phyloP scores from a whole-genome alignment of 2,329 filamentous ascomycete species.

The Diaporthe aspalathi region DNA sequence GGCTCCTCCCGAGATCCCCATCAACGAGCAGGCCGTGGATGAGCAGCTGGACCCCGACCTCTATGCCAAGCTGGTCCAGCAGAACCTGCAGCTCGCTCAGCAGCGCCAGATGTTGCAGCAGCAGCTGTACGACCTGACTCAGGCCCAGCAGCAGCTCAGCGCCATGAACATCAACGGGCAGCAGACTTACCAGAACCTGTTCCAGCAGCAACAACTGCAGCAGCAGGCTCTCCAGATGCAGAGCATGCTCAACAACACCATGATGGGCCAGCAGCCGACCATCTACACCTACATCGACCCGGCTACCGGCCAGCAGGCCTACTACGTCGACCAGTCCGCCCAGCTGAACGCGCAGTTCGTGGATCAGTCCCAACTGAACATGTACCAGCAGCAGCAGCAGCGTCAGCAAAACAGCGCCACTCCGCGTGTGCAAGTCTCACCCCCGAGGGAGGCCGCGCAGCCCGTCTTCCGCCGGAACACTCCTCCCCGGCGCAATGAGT shows the following conservation, averaged over 20 bases:
- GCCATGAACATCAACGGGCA: constrained; percentile 75
- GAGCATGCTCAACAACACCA: constrained; percentile 56
- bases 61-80: constrained; percentile 89
- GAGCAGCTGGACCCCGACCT: constrained; percentile 85
- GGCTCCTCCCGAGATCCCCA: constrained; percentile 82
- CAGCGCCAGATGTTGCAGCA: constrained; percentile 96
- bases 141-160: constrained; percentile 85
- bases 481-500: constrained; percentile 74
- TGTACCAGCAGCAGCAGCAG: constrained; percentile 61
- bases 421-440: constrained; percentile 84
- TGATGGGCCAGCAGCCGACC: constrained; percentile 74
- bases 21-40: constrained; percentile 72
- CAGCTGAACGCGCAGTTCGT: constrained; percentile 48
- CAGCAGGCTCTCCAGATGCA: constrained; percentile 75
- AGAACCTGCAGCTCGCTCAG: constrained; percentile 91
- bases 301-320: constrained; percentile 84
- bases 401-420: constrained; percentile 66
- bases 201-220: constrained; percentile 54
- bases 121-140: constrained; percentile 86
- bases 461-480: constrained; percentile 70
- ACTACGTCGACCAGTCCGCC: constrained; percentile 77
- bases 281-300: constrained; percentile 88
- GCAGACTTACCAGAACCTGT: constrained; percentile 72
- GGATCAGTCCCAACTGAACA: constrained; percentile 42
- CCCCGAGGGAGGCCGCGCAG: constrained; percentile 73